phyloP scores from a whole-genome alignment of 1,139 yeast genomes.

The Blastobotrys arbuscula region DNA sequence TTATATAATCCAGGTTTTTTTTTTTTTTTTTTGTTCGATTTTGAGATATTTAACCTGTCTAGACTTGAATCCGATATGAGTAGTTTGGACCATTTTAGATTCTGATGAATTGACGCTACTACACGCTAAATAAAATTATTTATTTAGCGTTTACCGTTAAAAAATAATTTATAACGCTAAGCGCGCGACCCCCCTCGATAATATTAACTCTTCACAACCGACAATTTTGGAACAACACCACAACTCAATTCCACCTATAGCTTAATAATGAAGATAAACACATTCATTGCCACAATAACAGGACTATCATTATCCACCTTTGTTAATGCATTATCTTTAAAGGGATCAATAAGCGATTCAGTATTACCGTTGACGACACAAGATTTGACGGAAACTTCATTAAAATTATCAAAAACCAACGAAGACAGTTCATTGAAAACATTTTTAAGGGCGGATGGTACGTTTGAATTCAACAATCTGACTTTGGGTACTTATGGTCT shows the following conservation, averaged over 20 bases:
- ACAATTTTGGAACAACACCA: not conserved
- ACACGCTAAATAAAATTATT: too few relatives aligned
- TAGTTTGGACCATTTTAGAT: too few relatives aligned
- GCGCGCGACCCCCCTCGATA: too few relatives aligned
- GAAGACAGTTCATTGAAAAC: not conserved
- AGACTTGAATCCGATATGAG: too few relatives aligned
- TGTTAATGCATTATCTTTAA: conserved; percentile 1
- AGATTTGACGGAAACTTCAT: conserved; percentile 6
- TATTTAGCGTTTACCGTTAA: too few relatives aligned
- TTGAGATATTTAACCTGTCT: too few relatives aligned
- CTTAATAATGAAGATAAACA: not conserved
- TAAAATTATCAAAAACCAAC: not conserved
- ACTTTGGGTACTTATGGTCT: conserved; percentile 25
- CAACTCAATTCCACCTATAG: not conserved
- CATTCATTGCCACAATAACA: not conserved
- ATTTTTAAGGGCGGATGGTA: conserved; percentile 14
- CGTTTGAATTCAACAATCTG: conserved; percentile 27
- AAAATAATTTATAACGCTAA: too few relatives aligned
- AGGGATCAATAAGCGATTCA: conserved; percentile 5
- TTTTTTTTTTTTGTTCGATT: too few relatives aligned
- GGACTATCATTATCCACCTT: not conserved
- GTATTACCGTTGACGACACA: conserved; percentile 1
- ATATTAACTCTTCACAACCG: too few relatives aligned
- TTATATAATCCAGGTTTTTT: too few relatives aligned
- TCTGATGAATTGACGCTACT: too few relatives aligned